Percentiles rank a stretch among this genome's conserved stretches.
These are phyloP conservation scores for Vachellia pachyceras DNA, from an alignment of 306 rosid genomes.

Conservation along the genomic window DNA sequence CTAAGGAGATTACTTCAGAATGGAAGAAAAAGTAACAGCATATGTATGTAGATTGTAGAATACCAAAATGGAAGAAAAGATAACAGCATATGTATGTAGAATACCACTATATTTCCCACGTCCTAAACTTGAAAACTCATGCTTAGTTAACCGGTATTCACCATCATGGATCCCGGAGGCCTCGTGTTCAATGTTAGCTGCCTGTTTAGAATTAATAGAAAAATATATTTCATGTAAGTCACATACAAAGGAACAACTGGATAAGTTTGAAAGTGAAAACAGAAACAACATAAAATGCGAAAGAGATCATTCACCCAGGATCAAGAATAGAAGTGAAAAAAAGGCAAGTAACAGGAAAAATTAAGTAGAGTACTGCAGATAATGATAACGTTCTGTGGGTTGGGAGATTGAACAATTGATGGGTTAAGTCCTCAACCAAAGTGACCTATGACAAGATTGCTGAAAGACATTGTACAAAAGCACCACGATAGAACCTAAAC, in stretches of 20 bases:
- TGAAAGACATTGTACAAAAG: neutral
- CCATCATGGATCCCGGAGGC: conserved; percentile 73
- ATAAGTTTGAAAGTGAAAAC: conserved; percentile 8
- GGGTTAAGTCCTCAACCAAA: conserved; percentile 24
- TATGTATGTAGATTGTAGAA: conserved; percentile 26
- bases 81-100: conserved; percentile 21
- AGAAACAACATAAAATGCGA: conserved; percentile 2
- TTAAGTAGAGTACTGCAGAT: neutral
- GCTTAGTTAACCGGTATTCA: conserved; percentile 82
- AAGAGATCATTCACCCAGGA: neutral
- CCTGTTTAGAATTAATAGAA: conserved; percentile 59
- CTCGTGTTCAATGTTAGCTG: conserved; percentile 87
- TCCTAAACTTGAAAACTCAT: conserved; percentile 75
- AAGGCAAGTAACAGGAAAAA: neutral
- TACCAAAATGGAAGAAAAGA: conserved; percentile 48
- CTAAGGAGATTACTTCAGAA: conserved; percentile 10
- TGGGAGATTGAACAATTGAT: conserved; percentile 6
- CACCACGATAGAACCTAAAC: neutral
- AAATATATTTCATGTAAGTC: conserved; percentile 31
- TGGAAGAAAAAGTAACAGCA: conserved; percentile 17
- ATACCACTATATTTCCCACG: conserved; percentile 92
- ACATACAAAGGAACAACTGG: conserved; percentile 11
- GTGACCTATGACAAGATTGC: neutral
- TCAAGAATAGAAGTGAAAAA: neutral
- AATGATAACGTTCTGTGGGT: neutral